Conservation (phyloP, 805 yeast species). For the Hanseniaspora occidentalis region DNA sequence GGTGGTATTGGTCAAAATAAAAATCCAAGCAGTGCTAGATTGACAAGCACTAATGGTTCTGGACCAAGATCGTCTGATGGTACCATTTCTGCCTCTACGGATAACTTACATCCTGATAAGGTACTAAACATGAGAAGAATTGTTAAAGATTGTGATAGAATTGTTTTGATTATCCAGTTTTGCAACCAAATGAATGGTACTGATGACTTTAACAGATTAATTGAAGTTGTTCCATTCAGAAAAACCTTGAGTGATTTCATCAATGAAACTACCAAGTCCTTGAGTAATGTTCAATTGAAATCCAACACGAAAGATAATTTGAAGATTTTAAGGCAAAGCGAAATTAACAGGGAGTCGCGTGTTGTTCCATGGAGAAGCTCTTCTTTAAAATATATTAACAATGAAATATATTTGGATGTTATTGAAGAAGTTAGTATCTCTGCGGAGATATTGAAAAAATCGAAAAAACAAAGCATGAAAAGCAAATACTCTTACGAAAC, state of each 20-base stretch:
- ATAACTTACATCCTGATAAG: too few species aligned
- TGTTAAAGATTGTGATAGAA: neutral
- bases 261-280: slow-evolving; percentile 25
- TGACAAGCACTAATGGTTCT: too few species aligned
- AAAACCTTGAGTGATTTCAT: slow-evolving; percentile 23
- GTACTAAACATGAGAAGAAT: neutral
- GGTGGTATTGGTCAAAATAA: neutral
- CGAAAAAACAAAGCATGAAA: slow-evolving; percentile 1
- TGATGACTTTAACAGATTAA: slow-evolving; percentile 35
- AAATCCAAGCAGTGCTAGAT: neutral
- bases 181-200: neutral
- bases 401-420: slow-evolving; percentile 80
- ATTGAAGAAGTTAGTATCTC: slow-evolving; percentile 52
- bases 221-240: slow-evolving; percentile 52
- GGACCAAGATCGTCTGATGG: too few species aligned
- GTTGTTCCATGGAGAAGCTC: slow-evolving; percentile 68
- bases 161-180: neutral
- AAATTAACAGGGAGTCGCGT: slow-evolving; percentile 13
- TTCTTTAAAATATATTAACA: slow-evolving; percentile 58
- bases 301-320: slow-evolving; percentile 15
- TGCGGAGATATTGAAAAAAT: slow-evolving; percentile 28
- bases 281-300: slow-evolving; percentile 6
- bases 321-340: slow-evolving; percentile 13
- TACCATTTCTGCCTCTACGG: too few species aligned
- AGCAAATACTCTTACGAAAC: too few species aligned